Evolutionary conservation across 208 protist genomes (phyloP), one percentile per base, ranked within the genome.

Genomic region (Trypanosoma theileri): DNA sequence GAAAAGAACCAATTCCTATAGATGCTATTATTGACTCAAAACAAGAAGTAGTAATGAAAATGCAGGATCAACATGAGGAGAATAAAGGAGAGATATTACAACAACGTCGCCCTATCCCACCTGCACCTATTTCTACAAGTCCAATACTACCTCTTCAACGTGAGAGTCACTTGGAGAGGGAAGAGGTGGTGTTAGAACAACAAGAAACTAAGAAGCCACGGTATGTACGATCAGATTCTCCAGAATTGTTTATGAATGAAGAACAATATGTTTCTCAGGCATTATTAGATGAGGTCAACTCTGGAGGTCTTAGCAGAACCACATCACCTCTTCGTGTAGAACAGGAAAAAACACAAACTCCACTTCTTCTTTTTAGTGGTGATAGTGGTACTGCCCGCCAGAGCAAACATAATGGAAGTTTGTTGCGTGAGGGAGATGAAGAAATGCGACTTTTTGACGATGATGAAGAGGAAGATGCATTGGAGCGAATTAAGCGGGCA

Each of bases 381-480:
- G 56, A 10, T 50, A n/a, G 17, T 56, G 44, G 17, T 19, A 48
- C 31, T 44, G 3, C 59, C 12, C 17, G 13, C 3, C 35, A 28
- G 8, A 44, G 24, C 26, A 31, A 17, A 55, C 48, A 31, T 7
- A n/a, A 26, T 11, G 26, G 44, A 19, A 45, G 46, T 16, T 28
- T 65, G 19, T 26, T 71, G 12, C 17, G 28, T n/a, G 57, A 64
- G 31, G 57, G 57, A 4, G 66, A 71, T 46, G 57, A 58, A 22
- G 57, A 62, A 10, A 40, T 53, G 31, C 66, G 44, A 51, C 61
- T 80, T 26, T 74, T 74, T 54, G 71, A 59, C 55, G 76, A 73
- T 21, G 82, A 86, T 55, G 79, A 81, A 42, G 55, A 53, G 28
- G 80, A 83, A 53, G 67, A 69, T 57, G 59, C 44, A 4, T 19